These are phyloP conservation scores for Coniochaeta pulveracea DNA, from an alignment of 2,329 filamentous ascomycete genomes.

Conservation along the genomic window DNA sequence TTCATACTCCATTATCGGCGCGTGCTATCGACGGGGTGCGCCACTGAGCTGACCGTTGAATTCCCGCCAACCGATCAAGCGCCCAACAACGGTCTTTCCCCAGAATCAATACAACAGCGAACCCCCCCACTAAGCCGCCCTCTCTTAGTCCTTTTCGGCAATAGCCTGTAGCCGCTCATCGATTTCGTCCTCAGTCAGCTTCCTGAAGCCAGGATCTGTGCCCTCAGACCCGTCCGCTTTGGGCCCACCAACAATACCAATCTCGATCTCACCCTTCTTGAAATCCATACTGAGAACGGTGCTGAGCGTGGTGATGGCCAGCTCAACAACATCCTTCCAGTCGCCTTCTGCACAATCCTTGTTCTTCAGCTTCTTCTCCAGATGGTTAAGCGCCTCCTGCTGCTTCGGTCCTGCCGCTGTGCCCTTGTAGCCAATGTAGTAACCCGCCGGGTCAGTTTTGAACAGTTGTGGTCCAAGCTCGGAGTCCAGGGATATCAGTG, in stretches of 20 bases:
- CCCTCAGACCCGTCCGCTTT: conserved; percentile 73
- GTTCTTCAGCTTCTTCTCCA: conserved; percentile 99
- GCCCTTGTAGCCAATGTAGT: conserved; percentile 97
- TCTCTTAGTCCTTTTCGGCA: conserved; percentile 85
- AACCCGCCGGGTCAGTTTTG: conserved; percentile 97
- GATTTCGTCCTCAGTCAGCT: conserved; percentile 93
- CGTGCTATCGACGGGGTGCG: no score
- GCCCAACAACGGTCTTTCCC: background rate
- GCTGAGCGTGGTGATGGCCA: conserved; percentile 90
- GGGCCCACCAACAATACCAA: conserved; percentile 91
- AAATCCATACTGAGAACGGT: conserved; percentile 97
- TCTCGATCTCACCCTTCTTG: conserved; percentile 98
- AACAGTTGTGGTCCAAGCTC: conserved; percentile 90
- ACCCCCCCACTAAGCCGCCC: conserved; percentile 6
- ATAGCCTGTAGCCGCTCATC: conserved; percentile 97
- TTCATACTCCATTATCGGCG: no score
- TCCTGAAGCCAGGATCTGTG: conserved; percentile 68
- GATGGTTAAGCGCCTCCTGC: conserved; percentile 94
- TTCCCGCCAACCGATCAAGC: conserved; percentile 7
- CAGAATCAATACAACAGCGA: conserved; percentile 7
- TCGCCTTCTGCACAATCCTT: conserved; percentile 85
- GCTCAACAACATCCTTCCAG: conserved; percentile 97
- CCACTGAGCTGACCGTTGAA: conserved; percentile 7
- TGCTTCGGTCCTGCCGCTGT: conserved; percentile 96
- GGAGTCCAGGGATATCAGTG: conserved; percentile 84